phyloP scores from a whole-genome alignment of 306 rosid species.

The Trichosanthes cucumerina region DNA sequence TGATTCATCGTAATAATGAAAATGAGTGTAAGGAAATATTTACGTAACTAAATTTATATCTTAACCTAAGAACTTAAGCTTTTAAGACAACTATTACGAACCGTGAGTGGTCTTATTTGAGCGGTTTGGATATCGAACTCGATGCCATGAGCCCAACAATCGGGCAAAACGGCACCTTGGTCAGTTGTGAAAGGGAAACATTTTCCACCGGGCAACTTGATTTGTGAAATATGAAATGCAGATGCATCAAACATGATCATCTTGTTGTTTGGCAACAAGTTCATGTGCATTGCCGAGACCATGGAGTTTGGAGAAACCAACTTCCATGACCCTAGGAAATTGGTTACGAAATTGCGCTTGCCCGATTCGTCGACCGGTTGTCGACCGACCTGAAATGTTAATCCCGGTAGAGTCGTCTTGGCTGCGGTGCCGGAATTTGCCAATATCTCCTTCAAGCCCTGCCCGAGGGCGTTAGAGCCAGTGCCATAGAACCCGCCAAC shows the following conservation, averaged over 20 bases:
- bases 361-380: neutral
- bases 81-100: neutral
- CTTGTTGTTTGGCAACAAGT: conserved; percentile 60
- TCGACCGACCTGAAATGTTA: neutral
- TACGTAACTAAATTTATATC: no score
- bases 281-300: conserved; percentile 69
- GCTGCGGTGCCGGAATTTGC: no score
- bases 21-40: no score
- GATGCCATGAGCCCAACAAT: conserved; percentile 67
- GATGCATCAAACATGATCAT: conserved; percentile 44
- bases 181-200: conserved; percentile 35
- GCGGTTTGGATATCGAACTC: conserved; percentile 40
- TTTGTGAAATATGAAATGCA: conserved; percentile 35
- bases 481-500: neutral
- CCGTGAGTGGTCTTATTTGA: conserved; percentile 65
- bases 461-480: neutral
- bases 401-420: neutral
- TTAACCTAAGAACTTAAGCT: neutral
- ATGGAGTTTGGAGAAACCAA: conserved; percentile 25
- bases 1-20: no score
- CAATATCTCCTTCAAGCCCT: neutral
- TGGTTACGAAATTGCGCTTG: neutral
- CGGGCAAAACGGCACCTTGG: neutral
- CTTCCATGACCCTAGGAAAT: conserved; percentile 34
- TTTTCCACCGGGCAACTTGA: conserved; percentile 27